A percentile compares a stretch with the other conserved stretches of the same genome.
These are phyloP conservation scores for Friedmanniomyces simplex DNA, from an alignment of 495 filamentous ascomycete genomes.

Conservation along the genomic window DNA sequence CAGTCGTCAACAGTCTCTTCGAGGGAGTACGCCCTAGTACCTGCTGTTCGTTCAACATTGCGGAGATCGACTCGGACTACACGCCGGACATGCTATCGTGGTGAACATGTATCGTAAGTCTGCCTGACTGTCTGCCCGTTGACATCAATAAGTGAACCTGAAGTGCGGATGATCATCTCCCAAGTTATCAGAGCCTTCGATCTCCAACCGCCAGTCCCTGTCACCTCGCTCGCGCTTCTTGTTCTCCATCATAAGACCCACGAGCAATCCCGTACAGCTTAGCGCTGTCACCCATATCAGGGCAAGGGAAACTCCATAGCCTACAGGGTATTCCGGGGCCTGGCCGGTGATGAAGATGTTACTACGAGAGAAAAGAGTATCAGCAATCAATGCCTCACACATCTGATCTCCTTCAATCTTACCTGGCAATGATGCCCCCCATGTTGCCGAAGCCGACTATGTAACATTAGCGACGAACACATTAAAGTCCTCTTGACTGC, in stretches of 20 bases:
- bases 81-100: no score
- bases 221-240: conserved; percentile 36
- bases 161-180: conserved; percentile 52
- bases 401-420: neutral
- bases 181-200: conserved; percentile 42
- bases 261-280: conserved; percentile 33
- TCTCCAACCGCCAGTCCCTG: conserved; percentile 43
- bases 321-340: conserved; percentile 30
- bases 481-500: no score
- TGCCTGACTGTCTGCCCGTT: neutral
- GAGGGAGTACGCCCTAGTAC: no score
- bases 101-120: no score
- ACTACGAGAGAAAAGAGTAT: neutral
- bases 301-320: conserved; percentile 32
- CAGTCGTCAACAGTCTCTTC: no score
- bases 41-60: no score
- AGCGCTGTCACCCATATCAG: conserved; percentile 42
- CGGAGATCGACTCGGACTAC: no score
- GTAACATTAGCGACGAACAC: no score
- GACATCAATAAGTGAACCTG: conserved; percentile 38
- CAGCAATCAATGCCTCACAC: neutral
- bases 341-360: conserved; percentile 32
- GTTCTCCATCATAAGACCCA: conserved; percentile 32
- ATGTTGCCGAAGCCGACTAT: conserved; percentile 38
- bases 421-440: conserved; percentile 33